Base-by-base conservation (phyloP, 345 rosid genomes). In the Pelargonium nanum region DNA sequence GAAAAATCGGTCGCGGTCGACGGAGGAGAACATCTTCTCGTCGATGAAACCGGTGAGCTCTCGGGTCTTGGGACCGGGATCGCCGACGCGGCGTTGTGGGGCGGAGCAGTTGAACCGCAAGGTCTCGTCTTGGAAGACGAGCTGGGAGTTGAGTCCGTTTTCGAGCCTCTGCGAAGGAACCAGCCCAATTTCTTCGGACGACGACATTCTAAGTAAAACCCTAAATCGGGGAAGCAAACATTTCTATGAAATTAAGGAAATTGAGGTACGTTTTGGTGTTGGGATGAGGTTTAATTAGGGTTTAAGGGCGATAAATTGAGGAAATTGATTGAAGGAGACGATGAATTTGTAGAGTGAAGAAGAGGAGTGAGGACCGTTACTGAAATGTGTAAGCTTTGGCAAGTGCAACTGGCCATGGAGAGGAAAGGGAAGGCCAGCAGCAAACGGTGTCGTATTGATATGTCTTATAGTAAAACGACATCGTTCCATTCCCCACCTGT, bases 1-100 rank as follows among this genome's bases (percentile, higher is more conserved):
- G 61, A 85, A 87, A 68, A 32, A 80, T 15, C 90, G 80, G 62
- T 81, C 80, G 63, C 68, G 67, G 12, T 61, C 62, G 26, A 59
- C 63, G 34, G 69, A 63, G n/a, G 77, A 53, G 69, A 80, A 75
- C 53, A 77, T 26, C 69, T 81, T 81, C 52, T 71, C 75, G 62
- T 74, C 79, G 58, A 73, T 73, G 75, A 81, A 79, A 15, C 77
- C 77, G 44, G 86, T 56, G 52, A 86, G 84, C 45, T 85, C 85
- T 20, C 84, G 70, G 58, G 76, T 74, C 73, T 81, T 81, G 21
- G 75, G 62, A 13, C 24, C 66, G 22, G 87, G 77, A 34, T 76
- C 91, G 48, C 68, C 78, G 4, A 26, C 66, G 26, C 73, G 68
- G 64, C 71, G 77, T 62, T 21, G 48, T 1, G 62, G 19, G 63